Evolutionary conservation across 1,284 basidiomycete genomes (phyloP).

Genomic region (Stereum hirsutum): DNA sequence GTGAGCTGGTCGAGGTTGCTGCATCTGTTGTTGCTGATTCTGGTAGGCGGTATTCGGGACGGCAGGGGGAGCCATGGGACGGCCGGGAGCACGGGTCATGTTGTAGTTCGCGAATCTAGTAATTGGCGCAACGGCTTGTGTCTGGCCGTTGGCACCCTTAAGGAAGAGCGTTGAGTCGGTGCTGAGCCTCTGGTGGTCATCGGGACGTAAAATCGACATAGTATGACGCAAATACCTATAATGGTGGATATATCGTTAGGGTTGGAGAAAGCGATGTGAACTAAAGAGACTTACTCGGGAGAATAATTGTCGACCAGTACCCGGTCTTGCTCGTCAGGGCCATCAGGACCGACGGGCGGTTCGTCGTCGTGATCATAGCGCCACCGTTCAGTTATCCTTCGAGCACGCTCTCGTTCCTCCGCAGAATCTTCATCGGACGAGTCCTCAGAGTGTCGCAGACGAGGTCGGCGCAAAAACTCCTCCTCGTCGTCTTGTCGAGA

Average conservation of each 20-base stretch:
- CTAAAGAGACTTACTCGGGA: conserved; percentile 34
- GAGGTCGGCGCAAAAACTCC: conserved; percentile 1
- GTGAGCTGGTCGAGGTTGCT: conserved; percentile 2
- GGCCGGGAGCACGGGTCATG: conserved; percentile 7
- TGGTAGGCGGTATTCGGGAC: no score
- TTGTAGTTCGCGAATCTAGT: conserved; percentile 4
- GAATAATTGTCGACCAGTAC: conserved; percentile 63
- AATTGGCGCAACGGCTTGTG: conserved; percentile 25
- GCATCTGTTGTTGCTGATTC: no score
- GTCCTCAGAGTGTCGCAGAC: neutral
- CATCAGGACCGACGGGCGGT: conserved; percentile 45
- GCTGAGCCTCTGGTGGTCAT: conserved; percentile 27
- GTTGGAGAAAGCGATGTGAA: neutral
- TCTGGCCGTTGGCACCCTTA: conserved; percentile 27
- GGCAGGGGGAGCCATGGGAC: neutral
- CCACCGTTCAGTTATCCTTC: conserved; percentile 53
- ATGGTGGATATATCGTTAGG: no score
- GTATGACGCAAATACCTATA: conserved; percentile 46
- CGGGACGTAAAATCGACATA: conserved; percentile 39
- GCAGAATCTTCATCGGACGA: conserved; percentile 27
- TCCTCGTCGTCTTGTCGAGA: conserved; percentile 4
- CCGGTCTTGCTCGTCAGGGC: conserved; percentile 62
- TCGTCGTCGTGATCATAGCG: conserved; percentile 59
- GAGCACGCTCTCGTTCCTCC: conserved; percentile 25
- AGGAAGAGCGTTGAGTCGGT: conserved; percentile 36